Conservation (phyloP, 2,329 filamentous ascomycete genomes). For the Periconia sp. region DNA sequence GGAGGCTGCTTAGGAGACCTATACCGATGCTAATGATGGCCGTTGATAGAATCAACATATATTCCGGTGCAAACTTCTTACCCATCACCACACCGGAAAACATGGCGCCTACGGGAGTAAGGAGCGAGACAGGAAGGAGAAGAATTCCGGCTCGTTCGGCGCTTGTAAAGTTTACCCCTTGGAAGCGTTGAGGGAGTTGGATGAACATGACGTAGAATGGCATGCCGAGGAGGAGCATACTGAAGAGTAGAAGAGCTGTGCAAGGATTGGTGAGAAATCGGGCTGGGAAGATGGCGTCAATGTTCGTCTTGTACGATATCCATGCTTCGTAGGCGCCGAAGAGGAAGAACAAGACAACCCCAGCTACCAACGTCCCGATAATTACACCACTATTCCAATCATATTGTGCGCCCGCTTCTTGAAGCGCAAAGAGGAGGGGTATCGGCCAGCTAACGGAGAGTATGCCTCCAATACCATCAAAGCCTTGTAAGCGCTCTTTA, state of each 20-base stretch:
- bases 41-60: slow-evolving; percentile 25
- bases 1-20: slow-evolving; percentile 35
- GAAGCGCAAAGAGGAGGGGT: slow-evolving; percentile 38
- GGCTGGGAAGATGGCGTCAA: slow-evolving; percentile 35
- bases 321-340: slow-evolving; percentile 37
- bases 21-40: slow-evolving; percentile 28
- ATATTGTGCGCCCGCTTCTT: slow-evolving; percentile 35
- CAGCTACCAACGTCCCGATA: slow-evolving; percentile 35
- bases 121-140: slow-evolving; percentile 32
- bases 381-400: slow-evolving; percentile 34
- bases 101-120: slow-evolving; percentile 37
- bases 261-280: slow-evolving; percentile 30
- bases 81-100: slow-evolving; percentile 21
- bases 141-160: slow-evolving; percentile 38
- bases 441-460: slow-evolving; percentile 40
- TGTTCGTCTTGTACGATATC: slow-evolving; percentile 30
- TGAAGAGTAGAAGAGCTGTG: slow-evolving; percentile 29
- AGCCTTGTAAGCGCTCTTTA: slow-evolving; percentile 29
- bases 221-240: slow-evolving; percentile 35
- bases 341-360: slow-evolving; percentile 26
- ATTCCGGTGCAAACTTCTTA: slow-evolving; percentile 27
- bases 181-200: slow-evolving; percentile 41
- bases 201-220: slow-evolving; percentile 37
- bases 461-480: slow-evolving; percentile 36
- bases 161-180: slow-evolving; percentile 36